Percentiles rank a stretch among this genome's conserved stretches.
Conservation (phyloP, 164 flowering plant genomes). For the Saururus chinensis region DNA sequence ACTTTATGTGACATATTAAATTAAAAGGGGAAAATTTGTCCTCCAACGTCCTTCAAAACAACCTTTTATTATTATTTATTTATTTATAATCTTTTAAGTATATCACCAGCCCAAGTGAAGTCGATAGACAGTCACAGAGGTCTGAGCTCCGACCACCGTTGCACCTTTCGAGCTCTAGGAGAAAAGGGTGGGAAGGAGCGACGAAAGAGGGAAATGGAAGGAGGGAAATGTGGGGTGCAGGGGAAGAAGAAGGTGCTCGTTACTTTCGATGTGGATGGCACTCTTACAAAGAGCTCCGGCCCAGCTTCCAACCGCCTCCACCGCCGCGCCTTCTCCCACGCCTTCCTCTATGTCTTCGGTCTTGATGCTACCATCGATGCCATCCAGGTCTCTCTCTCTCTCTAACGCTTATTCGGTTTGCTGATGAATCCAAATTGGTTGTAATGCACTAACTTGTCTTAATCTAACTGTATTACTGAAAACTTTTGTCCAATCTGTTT, state of each 20-base stretch:
- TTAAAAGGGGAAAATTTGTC: too few relatives aligned
- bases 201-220: not conserved
- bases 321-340: constrained; percentile 22
- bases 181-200: not conserved
- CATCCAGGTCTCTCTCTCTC: constrained; percentile 15
- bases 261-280: constrained; percentile 21
- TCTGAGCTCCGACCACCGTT: too few relatives aligned
- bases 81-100: too few relatives aligned
- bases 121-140: too few relatives aligned
- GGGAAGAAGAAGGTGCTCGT: constrained; percentile 13
- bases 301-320: constrained; percentile 15
- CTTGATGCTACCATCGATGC: constrained; percentile 17
- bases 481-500: not conserved
- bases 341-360: constrained; percentile 16
- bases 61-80: too few relatives aligned
- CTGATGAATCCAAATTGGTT: not conserved
- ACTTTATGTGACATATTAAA: too few relatives aligned
- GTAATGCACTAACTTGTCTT: too few relatives aligned
- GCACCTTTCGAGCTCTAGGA: too few relatives aligned
- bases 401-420: not conserved
- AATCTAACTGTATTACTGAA: not conserved
- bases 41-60: too few relatives aligned
- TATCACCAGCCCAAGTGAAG: too few relatives aligned
- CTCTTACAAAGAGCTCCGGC: constrained; percentile 14
- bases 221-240: constrained; percentile 1